These are phyloP conservation scores for Fusarium concolor DNA, from an alignment of 2,329 filamentous ascomycete genomes.

Conservation along the genomic window DNA sequence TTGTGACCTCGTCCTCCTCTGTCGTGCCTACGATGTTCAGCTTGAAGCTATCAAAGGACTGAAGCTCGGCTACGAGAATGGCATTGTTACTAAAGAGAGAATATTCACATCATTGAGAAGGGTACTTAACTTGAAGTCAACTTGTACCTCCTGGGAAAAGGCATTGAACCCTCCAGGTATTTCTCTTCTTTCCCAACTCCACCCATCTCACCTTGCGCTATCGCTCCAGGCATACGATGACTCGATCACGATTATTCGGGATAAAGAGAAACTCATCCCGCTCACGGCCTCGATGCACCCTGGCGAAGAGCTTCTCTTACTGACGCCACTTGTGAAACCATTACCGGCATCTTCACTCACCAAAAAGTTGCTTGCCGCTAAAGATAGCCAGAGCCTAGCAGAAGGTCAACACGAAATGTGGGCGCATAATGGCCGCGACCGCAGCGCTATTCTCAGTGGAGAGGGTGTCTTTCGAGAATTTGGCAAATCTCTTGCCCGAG, in stretches of 20 bases:
- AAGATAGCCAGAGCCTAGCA: slow-evolving; percentile 52
- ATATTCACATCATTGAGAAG: slow-evolving; percentile 84
- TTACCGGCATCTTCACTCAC: slow-evolving; percentile 90
- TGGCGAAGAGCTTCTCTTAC: slow-evolving; percentile 87
- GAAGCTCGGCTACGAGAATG: slow-evolving; percentile 89
- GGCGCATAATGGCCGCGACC: slow-evolving; percentile 63
- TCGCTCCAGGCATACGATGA: slow-evolving; percentile 90
- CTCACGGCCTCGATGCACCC: slow-evolving; percentile 83
- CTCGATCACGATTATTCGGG: slow-evolving; percentile 92
- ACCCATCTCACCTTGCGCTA: slow-evolving; percentile 82
- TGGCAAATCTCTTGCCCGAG: slow-evolving; percentile 86
- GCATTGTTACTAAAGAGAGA: slow-evolving; percentile 83
- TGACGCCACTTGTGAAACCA: slow-evolving; percentile 91
- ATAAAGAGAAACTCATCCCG: slow-evolving; percentile 87
- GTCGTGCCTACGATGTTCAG: slow-evolving; percentile 87
- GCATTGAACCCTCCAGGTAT: slow-evolving; percentile 89
- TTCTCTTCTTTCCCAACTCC: slow-evolving; percentile 79
- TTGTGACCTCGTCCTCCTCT: slow-evolving; percentile 90
- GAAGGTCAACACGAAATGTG: slow-evolving; percentile 65
- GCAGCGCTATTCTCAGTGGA: slow-evolving; percentile 82
- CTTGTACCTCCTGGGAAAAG: slow-evolving; percentile 89
- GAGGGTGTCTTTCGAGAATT: slow-evolving; percentile 93
- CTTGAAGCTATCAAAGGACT: slow-evolving; percentile 91
- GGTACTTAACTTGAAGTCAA: slow-evolving; percentile 83
- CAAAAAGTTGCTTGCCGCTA: slow-evolving; percentile 71